Evolutionary conservation across 139 green algal genomes (phyloP).

Genomic region (Micractinium conductrix): DNA sequence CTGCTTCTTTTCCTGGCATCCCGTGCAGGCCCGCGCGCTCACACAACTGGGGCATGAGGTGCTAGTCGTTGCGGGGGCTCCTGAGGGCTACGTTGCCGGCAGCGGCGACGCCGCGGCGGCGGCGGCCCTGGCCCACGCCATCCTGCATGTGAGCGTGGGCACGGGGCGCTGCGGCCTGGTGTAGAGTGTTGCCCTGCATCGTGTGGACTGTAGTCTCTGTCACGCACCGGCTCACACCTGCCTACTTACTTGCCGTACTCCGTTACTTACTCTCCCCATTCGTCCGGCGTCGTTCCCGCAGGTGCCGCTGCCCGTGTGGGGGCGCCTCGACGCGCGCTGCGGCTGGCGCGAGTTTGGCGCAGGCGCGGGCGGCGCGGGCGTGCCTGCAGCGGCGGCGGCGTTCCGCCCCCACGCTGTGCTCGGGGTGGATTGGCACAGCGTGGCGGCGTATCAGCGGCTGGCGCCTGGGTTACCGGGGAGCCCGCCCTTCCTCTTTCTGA

Average conservation of each 20-base stretch:
- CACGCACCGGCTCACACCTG: neutral
- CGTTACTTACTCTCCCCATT: too few species aligned
- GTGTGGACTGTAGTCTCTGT: too few species aligned
- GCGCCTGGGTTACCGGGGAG: neutral
- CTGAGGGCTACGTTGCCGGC: neutral
- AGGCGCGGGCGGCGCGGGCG: neutral
- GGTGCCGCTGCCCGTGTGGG: constrained; percentile 67
- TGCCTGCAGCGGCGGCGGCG: constrained; percentile 28
- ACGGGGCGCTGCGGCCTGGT: neutral
- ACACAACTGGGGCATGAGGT: constrained; percentile 48
- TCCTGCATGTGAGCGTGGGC: constrained; percentile 19
- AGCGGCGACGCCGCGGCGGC: neutral
- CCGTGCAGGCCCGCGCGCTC: constrained; percentile 48
- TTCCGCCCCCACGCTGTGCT: constrained; percentile 61
- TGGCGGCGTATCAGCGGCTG: constrained; percentile 48
- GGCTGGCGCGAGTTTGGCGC: constrained; percentile 61
- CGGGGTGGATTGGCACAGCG: constrained; percentile 71
- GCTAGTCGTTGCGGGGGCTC: constrained; percentile 58
- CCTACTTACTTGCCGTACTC: neutral
- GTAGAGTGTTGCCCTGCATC: too few species aligned
- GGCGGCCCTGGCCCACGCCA: neutral
- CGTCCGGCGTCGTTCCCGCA: too few species aligned
- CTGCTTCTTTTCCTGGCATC: too few species aligned
- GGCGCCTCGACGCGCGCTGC: constrained; percentile 56
- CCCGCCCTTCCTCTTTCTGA: constrained; percentile 58